Percentiles rank a stretch among this genome's conserved stretches.
Evolutionary conservation across 768 basidiomycete species (phyloP).

Genomic region (Sarcodon aspratus): DNA sequence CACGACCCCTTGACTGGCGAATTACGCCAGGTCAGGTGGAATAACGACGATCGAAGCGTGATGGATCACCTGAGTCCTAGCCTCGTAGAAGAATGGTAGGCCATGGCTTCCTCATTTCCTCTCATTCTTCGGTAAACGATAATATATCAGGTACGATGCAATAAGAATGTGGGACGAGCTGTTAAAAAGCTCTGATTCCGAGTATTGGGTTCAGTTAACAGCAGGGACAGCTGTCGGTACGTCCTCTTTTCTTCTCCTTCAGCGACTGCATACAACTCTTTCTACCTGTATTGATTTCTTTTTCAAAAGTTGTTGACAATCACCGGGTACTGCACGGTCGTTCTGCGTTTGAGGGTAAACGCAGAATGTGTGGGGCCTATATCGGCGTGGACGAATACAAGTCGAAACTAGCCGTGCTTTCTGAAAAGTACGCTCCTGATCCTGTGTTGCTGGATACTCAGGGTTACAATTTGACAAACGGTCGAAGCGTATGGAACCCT

Average conservation of each 20-base stretch:
- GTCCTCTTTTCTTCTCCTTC: slow-evolving; percentile 15
- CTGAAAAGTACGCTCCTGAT: slow-evolving; percentile 39
- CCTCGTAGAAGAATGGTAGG: slow-evolving; percentile 66
- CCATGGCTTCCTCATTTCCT: not conserved
- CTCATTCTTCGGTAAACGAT: not conserved
- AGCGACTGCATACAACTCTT: not conserved
- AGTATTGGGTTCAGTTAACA: slow-evolving; percentile 85
- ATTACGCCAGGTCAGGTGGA: slow-evolving; percentile 80
- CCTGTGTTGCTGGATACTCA: slow-evolving; percentile 10
- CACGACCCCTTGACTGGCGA: slow-evolving; percentile 52
- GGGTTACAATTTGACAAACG: slow-evolving; percentile 17
- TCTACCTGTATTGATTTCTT: not conserved
- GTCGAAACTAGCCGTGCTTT: slow-evolving; percentile 62
- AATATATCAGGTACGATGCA: slow-evolving; percentile 56
- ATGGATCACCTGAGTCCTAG: slow-evolving; percentile 48
- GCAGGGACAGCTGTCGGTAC: slow-evolving; percentile 79
- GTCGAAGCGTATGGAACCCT: slow-evolving; percentile 48
- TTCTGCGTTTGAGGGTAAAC: slow-evolving; percentile 78
- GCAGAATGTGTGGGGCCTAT: slow-evolving; percentile 95
- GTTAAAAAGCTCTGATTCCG: slow-evolving; percentile 69
- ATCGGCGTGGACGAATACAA: slow-evolving; percentile 84
- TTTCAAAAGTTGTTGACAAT: slow-evolving; percentile 68
- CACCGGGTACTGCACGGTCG: slow-evolving; percentile 91
- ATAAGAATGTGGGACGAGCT: slow-evolving; percentile 68
- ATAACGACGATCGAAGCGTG: slow-evolving; percentile 86